Percentiles rank a stretch among this genome's conserved stretches.
Conservation (phyloP, 2,329 filamentous ascomycete genomes). For the Pseudophaeomoniella oleicola region DNA sequence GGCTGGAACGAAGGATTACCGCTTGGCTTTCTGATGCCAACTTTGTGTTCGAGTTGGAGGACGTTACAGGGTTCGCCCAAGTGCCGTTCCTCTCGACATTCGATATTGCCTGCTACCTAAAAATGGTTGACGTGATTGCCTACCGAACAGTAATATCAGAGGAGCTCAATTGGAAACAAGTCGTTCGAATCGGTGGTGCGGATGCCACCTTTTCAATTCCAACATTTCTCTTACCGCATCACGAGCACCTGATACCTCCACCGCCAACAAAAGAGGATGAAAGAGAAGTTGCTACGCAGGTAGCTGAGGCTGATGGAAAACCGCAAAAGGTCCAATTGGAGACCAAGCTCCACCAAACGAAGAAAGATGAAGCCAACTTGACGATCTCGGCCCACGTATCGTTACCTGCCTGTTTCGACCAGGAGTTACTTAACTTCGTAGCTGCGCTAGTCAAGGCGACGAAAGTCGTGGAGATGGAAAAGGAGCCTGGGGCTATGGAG, state of each 20-base stretch:
- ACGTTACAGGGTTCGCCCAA: conserved; percentile 28
- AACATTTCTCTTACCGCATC: conserved; percentile 36
- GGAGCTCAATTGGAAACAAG: conserved; percentile 29
- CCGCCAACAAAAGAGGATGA: conserved; percentile 20
- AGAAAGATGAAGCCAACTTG: conserved; percentile 34
- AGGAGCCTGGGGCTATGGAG: conserved; percentile 18
- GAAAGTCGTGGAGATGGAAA: conserved; percentile 41
- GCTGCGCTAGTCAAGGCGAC: conserved; percentile 41
- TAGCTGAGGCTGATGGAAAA: conserved; percentile 27
- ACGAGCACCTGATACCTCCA: conserved; percentile 36
- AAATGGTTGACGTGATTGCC: conserved; percentile 33
- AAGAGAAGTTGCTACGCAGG: conserved; percentile 19
- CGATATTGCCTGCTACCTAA: conserved; percentile 31
- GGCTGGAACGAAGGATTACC: conserved; percentile 31
- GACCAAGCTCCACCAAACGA: conserved; percentile 22
- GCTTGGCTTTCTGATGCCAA: conserved; percentile 38
- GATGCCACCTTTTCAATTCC: conserved; percentile 35
- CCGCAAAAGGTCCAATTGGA: conserved; percentile 27
- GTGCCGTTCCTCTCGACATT: conserved; percentile 34
- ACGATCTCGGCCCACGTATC: conserved; percentile 32
- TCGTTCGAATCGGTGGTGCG: conserved; percentile 35
- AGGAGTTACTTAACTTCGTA: conserved; percentile 38
- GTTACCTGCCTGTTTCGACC: conserved; percentile 35
- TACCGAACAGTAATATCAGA: conserved; percentile 29
- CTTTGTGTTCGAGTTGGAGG: conserved; percentile 33